Evolutionary conservation across 345 rosid species (phyloP).

Genomic region (Moringa oleifera): DNA sequence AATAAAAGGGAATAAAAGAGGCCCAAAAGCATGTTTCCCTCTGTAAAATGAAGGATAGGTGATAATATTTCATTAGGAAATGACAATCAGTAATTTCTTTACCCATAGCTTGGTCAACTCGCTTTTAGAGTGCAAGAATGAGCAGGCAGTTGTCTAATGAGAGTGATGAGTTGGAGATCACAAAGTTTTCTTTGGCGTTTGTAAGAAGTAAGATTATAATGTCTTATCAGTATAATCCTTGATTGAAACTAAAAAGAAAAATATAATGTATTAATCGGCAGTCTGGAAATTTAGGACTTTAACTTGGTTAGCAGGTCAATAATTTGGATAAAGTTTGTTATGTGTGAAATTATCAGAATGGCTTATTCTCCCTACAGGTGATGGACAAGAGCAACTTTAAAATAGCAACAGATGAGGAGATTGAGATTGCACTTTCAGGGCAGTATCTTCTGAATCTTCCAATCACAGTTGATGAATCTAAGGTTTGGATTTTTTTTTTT

Average conservation of each 20-base stretch:
- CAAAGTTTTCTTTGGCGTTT: not conserved
- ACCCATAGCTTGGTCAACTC: not conserved
- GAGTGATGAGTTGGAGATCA: not conserved
- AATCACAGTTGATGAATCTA: slow-evolving; percentile 78
- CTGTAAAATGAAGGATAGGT: no score
- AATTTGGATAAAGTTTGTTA: not conserved
- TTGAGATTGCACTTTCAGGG: slow-evolving; percentile 79
- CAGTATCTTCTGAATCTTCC: slow-evolving; percentile 94
- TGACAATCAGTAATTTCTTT: not conserved
- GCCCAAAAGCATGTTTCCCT: no score
- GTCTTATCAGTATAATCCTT: no score
- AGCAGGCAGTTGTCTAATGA: not conserved
- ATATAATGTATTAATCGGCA: not conserved
- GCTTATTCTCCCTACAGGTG: slow-evolving; percentile 31
- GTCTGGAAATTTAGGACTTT: not conserved
- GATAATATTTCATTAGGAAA: not conserved
- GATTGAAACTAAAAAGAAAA: no score
- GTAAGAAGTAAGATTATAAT: not conserved
- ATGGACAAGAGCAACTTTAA: slow-evolving; percentile 98
- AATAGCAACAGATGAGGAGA: slow-evolving; percentile 71
- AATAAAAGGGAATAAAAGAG: no score
- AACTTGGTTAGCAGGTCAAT: not conserved
- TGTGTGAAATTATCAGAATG: not conserved
- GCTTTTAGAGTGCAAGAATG: not conserved
- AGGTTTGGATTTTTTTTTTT: no score